phyloP scores from a whole-genome alignment of 495 filamentous ascomycete species.

The Clavariopsis aquatica region DNA sequence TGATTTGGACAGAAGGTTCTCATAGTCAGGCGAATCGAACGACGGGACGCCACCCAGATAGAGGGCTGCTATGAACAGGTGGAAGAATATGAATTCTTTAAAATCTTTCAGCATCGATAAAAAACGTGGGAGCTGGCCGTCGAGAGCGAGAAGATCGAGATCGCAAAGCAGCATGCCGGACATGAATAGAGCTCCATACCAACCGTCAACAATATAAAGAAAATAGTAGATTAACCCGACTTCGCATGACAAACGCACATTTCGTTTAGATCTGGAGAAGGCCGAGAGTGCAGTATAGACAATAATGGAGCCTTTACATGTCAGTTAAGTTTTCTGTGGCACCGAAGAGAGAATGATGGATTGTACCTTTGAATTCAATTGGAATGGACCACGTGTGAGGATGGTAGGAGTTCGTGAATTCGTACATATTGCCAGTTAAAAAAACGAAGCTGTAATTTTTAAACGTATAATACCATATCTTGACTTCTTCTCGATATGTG shows the following conservation, averaged over 20 bases:
- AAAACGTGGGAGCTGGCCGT: slow-evolving; percentile 14
- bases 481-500: slow-evolving; percentile 47
- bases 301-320: slow-evolving; percentile 46
- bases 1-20: slow-evolving; percentile 49
- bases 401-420: slow-evolving; percentile 40
- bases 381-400: slow-evolving; percentile 57
- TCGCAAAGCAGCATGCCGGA: slow-evolving; percentile 51
- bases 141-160: slow-evolving; percentile 25
- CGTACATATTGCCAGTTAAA: slow-evolving; percentile 24
- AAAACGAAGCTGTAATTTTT: slow-evolving; percentile 35
- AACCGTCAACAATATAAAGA: slow-evolving; percentile 45
- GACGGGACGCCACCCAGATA: slow-evolving; percentile 53
- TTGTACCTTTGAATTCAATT: slow-evolving; percentile 48
- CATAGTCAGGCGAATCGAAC: slow-evolving; percentile 25
- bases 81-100: slow-evolving; percentile 35
- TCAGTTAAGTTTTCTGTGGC: too few species aligned
- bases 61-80: slow-evolving; percentile 32
- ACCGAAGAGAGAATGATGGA: too few species aligned
- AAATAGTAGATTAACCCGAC: slow-evolving; percentile 36
- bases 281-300: slow-evolving; percentile 48
- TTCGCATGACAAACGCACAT: slow-evolving; percentile 41
- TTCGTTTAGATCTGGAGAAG: slow-evolving; percentile 33
- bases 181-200: slow-evolving; percentile 52
- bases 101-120: slow-evolving; percentile 20
- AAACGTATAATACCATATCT: slow-evolving; percentile 26